Base-by-base conservation (phyloP, 768 basidiomycete species). In the Leccinum rimulosum region DNA sequence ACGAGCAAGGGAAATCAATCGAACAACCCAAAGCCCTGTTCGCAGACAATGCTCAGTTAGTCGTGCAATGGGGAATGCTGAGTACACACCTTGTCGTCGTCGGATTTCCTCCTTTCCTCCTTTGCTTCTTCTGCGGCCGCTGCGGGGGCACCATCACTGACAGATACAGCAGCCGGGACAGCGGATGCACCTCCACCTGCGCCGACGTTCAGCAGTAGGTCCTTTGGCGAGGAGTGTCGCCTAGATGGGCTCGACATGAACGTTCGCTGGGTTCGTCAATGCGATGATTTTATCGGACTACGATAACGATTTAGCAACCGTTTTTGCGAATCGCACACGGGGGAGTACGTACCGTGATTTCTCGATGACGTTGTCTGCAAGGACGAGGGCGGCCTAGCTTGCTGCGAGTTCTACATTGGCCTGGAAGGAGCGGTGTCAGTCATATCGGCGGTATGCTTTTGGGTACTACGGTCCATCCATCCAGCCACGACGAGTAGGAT, bases 191-290 rank as follows among this genome's bases (percentile, higher is more conserved):
- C 94, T 62, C 93, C 95, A 61, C 95, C 94, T 57, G 92, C 81
- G 63, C 96, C 95, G 63, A 99, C 94, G 81, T 93, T 96, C 62
- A 91, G 89, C 64, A 99, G 84, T 55, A 98, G 83, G 49, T 95
- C 94, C 79, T 93, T 98, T 25, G 25, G 25, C 25, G 25, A 99
- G 91, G 69, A 99, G 89, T 15, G 89, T 77, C 59, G 95, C 95
- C 97, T 97, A 99, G 81, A 99, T 98, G 58, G 95, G 84, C 78
- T 98, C 97, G 61, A 96, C 70, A 25, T 97, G 95, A 63, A 93
- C 80, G 58, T 79, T 78, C 56, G 96, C 96, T 56, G 93, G 95
- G 57, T 73, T 75, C 68, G 91, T 93, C 73, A 98, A 75, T n/a
- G 93, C 79, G 68, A 80, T 60, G 73, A 99, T 91, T 82, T 97